A percentile compares a stretch with the other conserved stretches of the same genome.
Conservation (phyloP, 176 grass and related monocot species). For the bread wheat (Triticum aestivum) region IWGSC_CS_RefSeq_v2.1 NC_057795.1:643692653-643693152, state of each 20-base stretch:
- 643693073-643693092: background rate
- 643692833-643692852: background rate
- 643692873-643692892: background rate
- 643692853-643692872: background rate
- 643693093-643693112: constrained; percentile 63
- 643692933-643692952: background rate
- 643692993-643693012: background rate
- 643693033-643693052: background rate
- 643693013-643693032: background rate
- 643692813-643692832: no score
- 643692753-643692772: no score
- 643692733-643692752: no score
- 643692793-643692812: no score
- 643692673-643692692: no score
- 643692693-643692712: no score
- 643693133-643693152: constrained; percentile 92
- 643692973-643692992: background rate
- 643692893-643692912: background rate
- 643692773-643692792: no score
- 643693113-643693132: constrained; percentile 63
- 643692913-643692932: no score
- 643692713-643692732: no score
- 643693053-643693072: background rate
- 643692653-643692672: no score
- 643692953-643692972: background rate